Evolutionary conservation across 2,329 filamentous ascomycete species (phyloP).

Genomic region (Triangularia verruculosa): DNA sequence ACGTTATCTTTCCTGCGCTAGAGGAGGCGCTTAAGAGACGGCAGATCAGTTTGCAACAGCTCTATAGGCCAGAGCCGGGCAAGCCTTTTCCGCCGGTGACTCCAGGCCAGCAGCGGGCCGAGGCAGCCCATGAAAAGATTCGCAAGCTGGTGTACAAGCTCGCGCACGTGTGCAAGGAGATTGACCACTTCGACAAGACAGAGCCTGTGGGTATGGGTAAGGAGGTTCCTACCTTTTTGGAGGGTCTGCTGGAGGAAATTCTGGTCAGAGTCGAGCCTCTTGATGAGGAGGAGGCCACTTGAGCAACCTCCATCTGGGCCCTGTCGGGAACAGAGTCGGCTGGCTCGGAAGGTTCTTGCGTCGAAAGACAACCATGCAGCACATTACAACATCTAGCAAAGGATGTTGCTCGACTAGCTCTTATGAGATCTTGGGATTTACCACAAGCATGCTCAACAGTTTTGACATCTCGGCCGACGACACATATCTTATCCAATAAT

Average conservation of each 20-base stretch:
- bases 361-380: background rate
- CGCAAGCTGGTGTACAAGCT: conserved; percentile 78
- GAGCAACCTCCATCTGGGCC: background rate
- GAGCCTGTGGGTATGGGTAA: conserved; percentile 92
- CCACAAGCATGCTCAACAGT: background rate
- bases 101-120: conserved; percentile 64
- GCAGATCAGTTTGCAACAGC: conserved; percentile 57
- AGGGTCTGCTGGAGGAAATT: conserved; percentile 91
- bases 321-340: too few species aligned
- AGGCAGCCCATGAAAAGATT: conserved; percentile 76
- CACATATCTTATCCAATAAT: too few species aligned
- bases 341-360: too few species aligned
- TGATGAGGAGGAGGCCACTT: conserved; percentile 60
- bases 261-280: conserved; percentile 86
- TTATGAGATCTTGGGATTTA: background rate
- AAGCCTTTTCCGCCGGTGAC: conserved; percentile 44
- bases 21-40: conserved; percentile 87
- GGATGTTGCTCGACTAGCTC: background rate
- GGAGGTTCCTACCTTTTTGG: conserved; percentile 82
- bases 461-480: background rate
- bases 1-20: conserved; percentile 89
- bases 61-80: conserved; percentile 38
- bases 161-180: conserved; percentile 79
- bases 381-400: background rate
- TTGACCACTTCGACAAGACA: conserved; percentile 82